Percentiles rank a stretch among this genome's conserved stretches.
Conservation (phyloP, 768 basidiomycete species). For the Boletus pseudo-olivaceus region DNA sequence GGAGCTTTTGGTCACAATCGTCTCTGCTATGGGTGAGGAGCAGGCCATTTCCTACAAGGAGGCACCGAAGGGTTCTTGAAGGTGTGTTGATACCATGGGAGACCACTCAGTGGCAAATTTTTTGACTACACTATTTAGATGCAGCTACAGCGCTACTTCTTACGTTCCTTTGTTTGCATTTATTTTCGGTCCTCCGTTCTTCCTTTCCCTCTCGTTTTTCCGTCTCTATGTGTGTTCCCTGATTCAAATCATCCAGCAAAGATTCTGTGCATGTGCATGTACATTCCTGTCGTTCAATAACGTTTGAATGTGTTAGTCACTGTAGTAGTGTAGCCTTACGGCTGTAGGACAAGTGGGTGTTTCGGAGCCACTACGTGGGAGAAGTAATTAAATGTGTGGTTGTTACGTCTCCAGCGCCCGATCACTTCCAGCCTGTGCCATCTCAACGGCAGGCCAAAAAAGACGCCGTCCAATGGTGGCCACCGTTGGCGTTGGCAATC, state of each 20-base stretch:
- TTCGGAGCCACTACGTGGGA: conserved; percentile 1
- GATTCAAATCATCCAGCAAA: conserved; percentile 21
- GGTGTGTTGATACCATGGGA: conserved; percentile 5
- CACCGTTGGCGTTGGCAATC: background rate
- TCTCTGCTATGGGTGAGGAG: conserved; percentile 91
- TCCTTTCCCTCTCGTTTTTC: conserved; percentile 8
- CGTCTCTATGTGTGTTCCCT: conserved; percentile 7
- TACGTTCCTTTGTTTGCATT: conserved; percentile 18
- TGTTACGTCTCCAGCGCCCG: background rate
- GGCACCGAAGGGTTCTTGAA: conserved; percentile 60
- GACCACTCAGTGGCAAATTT: background rate
- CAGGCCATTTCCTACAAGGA: conserved; percentile 89
- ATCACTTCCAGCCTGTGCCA: background rate
- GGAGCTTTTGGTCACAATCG: conserved; percentile 82
- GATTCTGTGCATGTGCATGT: conserved; percentile 26
- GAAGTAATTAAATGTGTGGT: conserved; percentile 2
- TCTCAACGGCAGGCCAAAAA: background rate
- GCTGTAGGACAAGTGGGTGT: conserved; percentile 13
- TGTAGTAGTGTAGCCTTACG: conserved; percentile 24
- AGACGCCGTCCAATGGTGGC: conserved; percentile 9
- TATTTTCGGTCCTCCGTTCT: conserved; percentile 8
- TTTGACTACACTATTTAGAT: background rate
- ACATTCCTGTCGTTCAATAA: conserved; percentile 24
- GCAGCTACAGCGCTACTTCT: background rate
- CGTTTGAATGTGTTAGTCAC: conserved; percentile 27